Conservation (phyloP, 768 basidiomycete genomes). For the Boletus speciosus region DNA sequence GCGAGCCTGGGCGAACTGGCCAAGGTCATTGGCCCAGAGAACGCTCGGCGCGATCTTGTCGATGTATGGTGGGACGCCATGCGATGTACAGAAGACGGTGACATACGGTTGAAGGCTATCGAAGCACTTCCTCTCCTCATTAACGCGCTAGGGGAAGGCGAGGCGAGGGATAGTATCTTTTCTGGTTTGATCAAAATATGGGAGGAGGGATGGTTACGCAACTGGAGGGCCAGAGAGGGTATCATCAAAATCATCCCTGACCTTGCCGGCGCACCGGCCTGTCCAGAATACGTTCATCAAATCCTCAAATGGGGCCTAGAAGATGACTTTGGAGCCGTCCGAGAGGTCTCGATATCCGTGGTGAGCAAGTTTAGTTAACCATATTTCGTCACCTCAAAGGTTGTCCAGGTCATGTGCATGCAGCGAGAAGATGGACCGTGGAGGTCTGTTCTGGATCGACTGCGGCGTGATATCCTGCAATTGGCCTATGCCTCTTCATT, state of each 20-base stretch:
- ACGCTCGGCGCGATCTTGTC: constrained; percentile 66
- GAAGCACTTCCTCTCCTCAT: constrained; percentile 63
- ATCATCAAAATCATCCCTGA: constrained; percentile 54
- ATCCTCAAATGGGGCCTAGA: constrained; percentile 62
- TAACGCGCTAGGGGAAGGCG: constrained; percentile 43
- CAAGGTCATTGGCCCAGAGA: constrained; percentile 71
- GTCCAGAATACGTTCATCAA: constrained; percentile 45
- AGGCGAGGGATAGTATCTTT: constrained; percentile 45
- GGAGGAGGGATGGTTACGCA: constrained; percentile 55
- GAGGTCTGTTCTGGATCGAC: constrained; percentile 32
- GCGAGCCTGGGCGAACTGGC: constrained; percentile 89
- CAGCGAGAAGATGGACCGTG: constrained; percentile 40
- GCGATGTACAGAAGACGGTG: constrained; percentile 53
- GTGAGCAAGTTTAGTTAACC: constrained; percentile 42
- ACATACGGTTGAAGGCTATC: constrained; percentile 67
- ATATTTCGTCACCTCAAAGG: constrained; percentile 8
- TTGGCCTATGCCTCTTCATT: constrained; percentile 47
- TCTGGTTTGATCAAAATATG: constrained; percentile 49
- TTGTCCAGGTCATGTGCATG: constrained; percentile 46
- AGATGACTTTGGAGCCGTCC: constrained; percentile 81
- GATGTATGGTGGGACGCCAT: constrained; percentile 66
- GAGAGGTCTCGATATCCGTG: constrained; percentile 65
- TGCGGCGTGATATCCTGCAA: constrained; percentile 41
- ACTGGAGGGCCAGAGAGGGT: constrained; percentile 82
- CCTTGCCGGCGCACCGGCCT: constrained; percentile 44